Evolutionary conservation across 208 protist species (phyloP).

Genomic region (Trypanosoma theileri): DNA sequence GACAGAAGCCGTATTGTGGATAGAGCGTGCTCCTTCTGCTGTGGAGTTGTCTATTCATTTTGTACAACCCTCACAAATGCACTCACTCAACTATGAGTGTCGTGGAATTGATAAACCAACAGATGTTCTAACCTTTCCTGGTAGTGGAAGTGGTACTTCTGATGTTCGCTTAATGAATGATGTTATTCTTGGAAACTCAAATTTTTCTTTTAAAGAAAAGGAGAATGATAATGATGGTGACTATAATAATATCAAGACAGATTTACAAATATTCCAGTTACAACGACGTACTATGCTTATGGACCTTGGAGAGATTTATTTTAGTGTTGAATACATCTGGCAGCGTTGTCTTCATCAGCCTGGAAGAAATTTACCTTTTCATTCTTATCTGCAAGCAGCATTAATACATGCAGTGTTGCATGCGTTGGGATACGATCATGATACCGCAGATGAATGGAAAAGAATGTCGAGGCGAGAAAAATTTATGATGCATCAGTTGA

Average conservation of each 20-base stretch:
- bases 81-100: conserved; percentile 40
- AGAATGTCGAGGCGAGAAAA: conserved; percentile 70
- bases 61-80: conserved; percentile 52
- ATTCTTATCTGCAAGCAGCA: conserved; percentile 60
- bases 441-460: conserved; percentile 44
- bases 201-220: not conserved
- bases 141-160: conserved; percentile 32
- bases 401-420: conserved; percentile 78
- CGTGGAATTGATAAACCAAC: conserved; percentile 53
- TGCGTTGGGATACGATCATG: conserved; percentile 76
- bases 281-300: conserved; percentile 31
- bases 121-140: conserved; percentile 81
- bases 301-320: conserved; percentile 70
- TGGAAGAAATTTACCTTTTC: conserved; percentile 49
- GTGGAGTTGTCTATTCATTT: conserved; percentile 51
- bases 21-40: conserved; percentile 47
- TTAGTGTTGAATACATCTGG: conserved; percentile 72
- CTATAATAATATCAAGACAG: not conserved
- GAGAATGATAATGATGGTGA: not conserved
- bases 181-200: conserved; percentile 40
- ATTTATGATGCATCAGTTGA: conserved; percentile 42
- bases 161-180: conserved; percentile 32
- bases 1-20: conserved; percentile 36
- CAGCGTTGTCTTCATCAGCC: conserved; percentile 32
- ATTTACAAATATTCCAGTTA: not conserved